Evolutionary conservation across 345 rosid genomes (phyloP).

Genomic region (Nephelium lappaceum): DNA sequence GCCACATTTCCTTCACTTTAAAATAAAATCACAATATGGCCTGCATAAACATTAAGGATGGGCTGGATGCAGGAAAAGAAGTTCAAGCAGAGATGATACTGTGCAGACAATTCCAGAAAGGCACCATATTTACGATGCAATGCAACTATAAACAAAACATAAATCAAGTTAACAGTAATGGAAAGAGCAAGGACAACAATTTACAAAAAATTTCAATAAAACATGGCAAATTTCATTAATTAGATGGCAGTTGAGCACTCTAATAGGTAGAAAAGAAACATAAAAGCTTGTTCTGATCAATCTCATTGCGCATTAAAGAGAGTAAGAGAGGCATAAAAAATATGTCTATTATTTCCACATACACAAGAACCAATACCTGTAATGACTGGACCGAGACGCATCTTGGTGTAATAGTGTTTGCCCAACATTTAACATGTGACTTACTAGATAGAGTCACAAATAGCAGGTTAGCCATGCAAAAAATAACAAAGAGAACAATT

Average conservation of each 20-base stretch:
- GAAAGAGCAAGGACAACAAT: not conserved
- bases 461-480: not conserved
- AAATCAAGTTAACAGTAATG: not conserved
- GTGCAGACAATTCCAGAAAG: not conserved
- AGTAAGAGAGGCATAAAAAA: slow-evolving; percentile 1
- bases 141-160: slow-evolving; percentile 3
- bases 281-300: slow-evolving; percentile 7
- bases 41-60: not conserved
- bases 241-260: not conserved
- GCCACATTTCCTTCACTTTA: not conserved
- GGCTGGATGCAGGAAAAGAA: not conserved
- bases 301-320: not conserved
- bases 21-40: not conserved
- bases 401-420: slow-evolving; percentile 55
- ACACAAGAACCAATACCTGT: slow-evolving; percentile 48
- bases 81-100: not conserved
- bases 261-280: not conserved
- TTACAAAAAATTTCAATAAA: not conserved
- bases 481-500: not conserved
- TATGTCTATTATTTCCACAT: not conserved
- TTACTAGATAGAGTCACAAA: slow-evolving; percentile 45
- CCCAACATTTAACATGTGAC: slow-evolving; percentile 82
- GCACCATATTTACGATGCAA: not conserved
- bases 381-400: slow-evolving; percentile 56
- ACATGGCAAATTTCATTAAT: not conserved